Percentiles rank a stretch among this genome's conserved stretches.
phyloP scores from a whole-genome alignment of 192 early-diverging fungal genomes.

The Umbelopsis sp. region DNA sequence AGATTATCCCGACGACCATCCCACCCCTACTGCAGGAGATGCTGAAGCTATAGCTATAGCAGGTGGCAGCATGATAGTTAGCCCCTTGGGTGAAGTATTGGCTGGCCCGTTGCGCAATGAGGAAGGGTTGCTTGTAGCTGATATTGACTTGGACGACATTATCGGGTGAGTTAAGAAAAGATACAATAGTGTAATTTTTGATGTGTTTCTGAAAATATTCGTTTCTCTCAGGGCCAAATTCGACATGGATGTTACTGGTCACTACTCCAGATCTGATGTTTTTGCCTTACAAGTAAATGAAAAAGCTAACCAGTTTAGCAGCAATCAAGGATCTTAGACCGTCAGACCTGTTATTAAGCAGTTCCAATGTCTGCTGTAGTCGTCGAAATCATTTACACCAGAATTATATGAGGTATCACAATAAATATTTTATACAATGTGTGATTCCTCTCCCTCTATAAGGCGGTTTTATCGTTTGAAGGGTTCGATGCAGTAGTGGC shows the following conservation, averaged over 20 bases:
- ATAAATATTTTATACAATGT: too few species aligned
- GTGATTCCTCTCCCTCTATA: too few species aligned
- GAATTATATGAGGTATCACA: too few species aligned
- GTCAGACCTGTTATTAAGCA: neutral
- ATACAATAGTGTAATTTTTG: neutral
- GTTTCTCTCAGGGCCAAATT: neutral
- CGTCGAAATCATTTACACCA: too few species aligned
- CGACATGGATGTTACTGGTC: constrained; percentile 21
- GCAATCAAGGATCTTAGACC: neutral
- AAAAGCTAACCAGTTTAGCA: neutral
- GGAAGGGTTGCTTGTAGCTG: constrained; percentile 20
- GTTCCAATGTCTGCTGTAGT: too few species aligned
- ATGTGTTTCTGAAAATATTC: neutral
- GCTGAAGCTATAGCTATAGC: neutral
- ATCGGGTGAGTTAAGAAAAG: neutral
- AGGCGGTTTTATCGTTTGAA: too few species aligned
- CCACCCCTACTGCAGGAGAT: neutral
- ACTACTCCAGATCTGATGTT: constrained; percentile 22
- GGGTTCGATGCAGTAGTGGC: too few species aligned
- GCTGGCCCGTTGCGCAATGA: constrained; percentile 21
- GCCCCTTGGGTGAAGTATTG: constrained; percentile 9
- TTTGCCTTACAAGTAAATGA: neutral
- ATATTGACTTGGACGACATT: constrained; percentile 21
- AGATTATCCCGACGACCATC: constrained; percentile 26
- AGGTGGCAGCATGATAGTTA: constrained; percentile 23